These are phyloP conservation scores for Solanum sitiens DNA, from an alignment of 257 asterid species.

Conservation along the genomic window DNA sequence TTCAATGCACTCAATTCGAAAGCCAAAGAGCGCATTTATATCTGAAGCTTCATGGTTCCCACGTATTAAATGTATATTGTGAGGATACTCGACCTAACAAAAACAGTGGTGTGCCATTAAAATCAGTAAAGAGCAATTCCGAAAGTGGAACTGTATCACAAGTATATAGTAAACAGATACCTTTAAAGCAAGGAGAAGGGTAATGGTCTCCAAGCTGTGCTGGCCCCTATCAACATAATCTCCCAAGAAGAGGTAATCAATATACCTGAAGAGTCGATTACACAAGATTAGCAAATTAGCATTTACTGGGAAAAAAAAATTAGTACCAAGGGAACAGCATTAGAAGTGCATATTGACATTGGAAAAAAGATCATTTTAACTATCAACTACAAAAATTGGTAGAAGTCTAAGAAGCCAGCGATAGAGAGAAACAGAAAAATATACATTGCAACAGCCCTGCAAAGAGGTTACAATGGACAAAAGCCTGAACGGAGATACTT, in stretches of 20 bases:
- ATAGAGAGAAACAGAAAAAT: background rate
- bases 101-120: background rate
- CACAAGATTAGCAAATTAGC: conserved; percentile 12
- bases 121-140: background rate
- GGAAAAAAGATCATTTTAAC: background rate
- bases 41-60: conserved; percentile 99
- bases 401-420: background rate
- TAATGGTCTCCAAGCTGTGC: conserved; percentile 92
- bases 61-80: conserved; percentile 85
- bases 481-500: background rate
- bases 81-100: conserved; percentile 77
- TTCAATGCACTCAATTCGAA: conserved; percentile 97
- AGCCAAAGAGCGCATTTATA: conserved; percentile 97
- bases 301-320: background rate
- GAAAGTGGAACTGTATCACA: background rate
- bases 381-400: background rate
- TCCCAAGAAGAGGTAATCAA: conserved; percentile 96
- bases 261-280: conserved; percentile 50
- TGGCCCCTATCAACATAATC: conserved; percentile 99
- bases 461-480: background rate
- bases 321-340: background rate
- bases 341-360: background rate
- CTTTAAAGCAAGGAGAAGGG: conserved; percentile 94
- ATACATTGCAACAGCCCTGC: background rate
- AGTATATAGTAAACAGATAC: conserved; percentile 16